Percentiles rank a stretch among this genome's conserved stretches.
phyloP scores from a whole-genome alignment of 306 rosid genomes.

The Rosa lucieae region DNA sequence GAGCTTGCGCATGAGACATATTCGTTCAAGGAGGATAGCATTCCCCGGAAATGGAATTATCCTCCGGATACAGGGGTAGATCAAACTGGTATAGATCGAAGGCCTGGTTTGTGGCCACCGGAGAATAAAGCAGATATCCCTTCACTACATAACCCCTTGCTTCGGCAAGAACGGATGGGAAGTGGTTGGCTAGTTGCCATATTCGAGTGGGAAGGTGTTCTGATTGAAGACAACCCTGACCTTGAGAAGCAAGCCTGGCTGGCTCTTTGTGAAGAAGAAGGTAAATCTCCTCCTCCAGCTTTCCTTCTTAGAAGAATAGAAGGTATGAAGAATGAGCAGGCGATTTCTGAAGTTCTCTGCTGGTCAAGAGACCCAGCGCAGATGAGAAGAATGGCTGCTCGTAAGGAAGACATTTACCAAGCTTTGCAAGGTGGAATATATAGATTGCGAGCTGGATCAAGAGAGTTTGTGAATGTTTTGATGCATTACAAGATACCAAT shows the following conservation, averaged over 20 bases:
- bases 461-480: constrained; percentile 81
- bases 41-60: constrained; percentile 57
- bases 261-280: constrained; percentile 81
- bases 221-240: constrained; percentile 78
- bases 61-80: constrained; percentile 57
- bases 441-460: constrained; percentile 68
- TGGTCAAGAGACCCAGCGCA: constrained; percentile 86
- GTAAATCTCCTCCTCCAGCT: constrained; percentile 73
- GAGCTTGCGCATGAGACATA: constrained; percentile 74
- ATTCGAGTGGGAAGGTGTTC: constrained; percentile 97
- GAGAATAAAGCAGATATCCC: constrained; percentile 79
- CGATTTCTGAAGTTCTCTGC: constrained; percentile 90
- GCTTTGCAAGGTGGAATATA: constrained; percentile 89
- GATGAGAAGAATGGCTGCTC: constrained; percentile 69
- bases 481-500: constrained; percentile 90
- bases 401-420: constrained; percentile 82
- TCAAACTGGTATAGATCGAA: constrained; percentile 50
- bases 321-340: constrained; percentile 98
- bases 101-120: constrained; percentile 85
- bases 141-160: constrained; percentile 78
- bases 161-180: constrained; percentile 94
- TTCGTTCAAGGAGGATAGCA: constrained; percentile 64
- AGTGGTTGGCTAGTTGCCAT: constrained; percentile 96
- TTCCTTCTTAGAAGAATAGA: constrained; percentile 76
- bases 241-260: constrained; percentile 88